Percentiles rank a stretch among this genome's conserved stretches.
Conservation (phyloP, 306 rosid genomes). For the Crotalaria pallida region DNA sequence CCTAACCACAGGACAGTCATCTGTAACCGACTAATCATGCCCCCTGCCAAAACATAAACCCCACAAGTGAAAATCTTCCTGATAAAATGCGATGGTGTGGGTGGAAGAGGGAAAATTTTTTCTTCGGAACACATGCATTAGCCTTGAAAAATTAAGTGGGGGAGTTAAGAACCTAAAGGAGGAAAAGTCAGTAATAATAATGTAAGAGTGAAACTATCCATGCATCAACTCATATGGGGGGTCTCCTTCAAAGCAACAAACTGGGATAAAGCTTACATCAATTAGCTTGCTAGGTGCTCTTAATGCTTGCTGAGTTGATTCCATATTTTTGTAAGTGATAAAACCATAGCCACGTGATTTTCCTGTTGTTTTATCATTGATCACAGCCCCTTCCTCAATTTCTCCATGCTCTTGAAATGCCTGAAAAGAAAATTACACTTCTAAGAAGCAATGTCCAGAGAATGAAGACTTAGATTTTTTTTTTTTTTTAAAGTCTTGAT, state of each 20-base stretch:
- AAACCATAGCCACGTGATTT: constrained; percentile 83
- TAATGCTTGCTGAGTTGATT: constrained; percentile 67
- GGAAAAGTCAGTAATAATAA: not conserved
- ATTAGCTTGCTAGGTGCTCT: constrained; percentile 74
- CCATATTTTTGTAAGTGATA: constrained; percentile 66
- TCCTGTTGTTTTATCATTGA: constrained; percentile 55
- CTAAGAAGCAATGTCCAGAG: constrained; percentile 1
- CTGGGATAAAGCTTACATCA: constrained; percentile 46
- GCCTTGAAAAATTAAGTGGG: not conserved
- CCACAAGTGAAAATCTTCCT: not conserved
- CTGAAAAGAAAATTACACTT: constrained; percentile 30
- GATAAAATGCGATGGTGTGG: not conserved
- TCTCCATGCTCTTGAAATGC: constrained; percentile 74
- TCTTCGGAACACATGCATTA: not conserved
- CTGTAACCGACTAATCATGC: not conserved
- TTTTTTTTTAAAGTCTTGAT: not conserved
- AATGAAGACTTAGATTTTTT: not conserved
- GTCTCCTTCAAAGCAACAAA: not conserved
- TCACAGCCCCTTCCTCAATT: constrained; percentile 80
- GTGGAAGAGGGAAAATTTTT: not conserved
- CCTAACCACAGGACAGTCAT: not conserved
- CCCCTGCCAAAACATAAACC: not conserved
- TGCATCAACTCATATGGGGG: not conserved
- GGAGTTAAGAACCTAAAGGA: not conserved
- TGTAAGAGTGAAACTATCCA: not conserved